Evolutionary conservation across 1,139 yeast genomes (phyloP), one percentile per base, ranked within the genome.

Genomic region (Blastobotrys malaysiensis): DNA sequence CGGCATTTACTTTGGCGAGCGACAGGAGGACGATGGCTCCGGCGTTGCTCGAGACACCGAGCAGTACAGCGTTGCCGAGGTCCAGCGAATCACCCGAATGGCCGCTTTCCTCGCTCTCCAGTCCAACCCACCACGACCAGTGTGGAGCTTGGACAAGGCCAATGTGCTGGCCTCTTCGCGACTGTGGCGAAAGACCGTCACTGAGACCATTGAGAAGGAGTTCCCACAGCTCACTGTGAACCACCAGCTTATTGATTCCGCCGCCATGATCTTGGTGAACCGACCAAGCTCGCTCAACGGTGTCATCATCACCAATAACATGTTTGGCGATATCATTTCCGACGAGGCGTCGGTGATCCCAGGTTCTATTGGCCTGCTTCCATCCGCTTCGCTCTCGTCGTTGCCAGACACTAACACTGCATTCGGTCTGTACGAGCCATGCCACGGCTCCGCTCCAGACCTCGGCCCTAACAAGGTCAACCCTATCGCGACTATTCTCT

Each of bases 361-460:
- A 46, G 99, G 99, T 43, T 91, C 98, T 19, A 78, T 93, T 59
- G 99, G 99, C 57, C 81, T 93, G 63, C 79, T 93, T 62, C 99
- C 99, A 50, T 88, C 97, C 58, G 99, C 99, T 5, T 90, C 98
- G 20, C 81, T 93, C 66, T 95, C 97, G 5, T 88, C 97, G 16
- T 79, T 93, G 66, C 99, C 99, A 56, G 97, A 91, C 71, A 83
- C 91, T 49, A 91, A 91, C 77, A 77, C 80, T 50, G 98, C 98
- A 0, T 90, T 93, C 69, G 99, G 99, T 58, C 79, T 93, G 60
- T 93, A 93, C 71, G 99, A 93, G 75, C 99, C 99, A 62, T 91
- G 98, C 69, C 99, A 93, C 71, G 99, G 99, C 49, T 86, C 97
- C 46, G 99, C 99, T 24, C 99, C 99, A 47, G 99, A 93, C 72